Conservation (phyloP, 768 basidiomycete species). For the Lactifluus echinatus region DNA sequence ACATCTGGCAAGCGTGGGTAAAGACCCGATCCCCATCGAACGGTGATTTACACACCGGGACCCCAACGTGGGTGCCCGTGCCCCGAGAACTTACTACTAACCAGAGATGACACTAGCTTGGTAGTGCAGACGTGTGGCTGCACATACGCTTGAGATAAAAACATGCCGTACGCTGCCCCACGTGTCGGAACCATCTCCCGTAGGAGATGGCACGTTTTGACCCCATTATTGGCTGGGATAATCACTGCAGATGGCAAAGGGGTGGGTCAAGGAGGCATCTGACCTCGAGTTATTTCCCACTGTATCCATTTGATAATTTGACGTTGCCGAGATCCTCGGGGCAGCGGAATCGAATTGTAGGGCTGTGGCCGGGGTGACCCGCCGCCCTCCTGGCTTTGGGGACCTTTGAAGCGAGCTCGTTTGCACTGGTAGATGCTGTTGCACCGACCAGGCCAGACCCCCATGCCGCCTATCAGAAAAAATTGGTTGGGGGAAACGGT, state of each 20-base stretch:
- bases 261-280: background rate
- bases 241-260: background rate
- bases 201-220: background rate
- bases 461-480: background rate
- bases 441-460: slow-evolving; percentile 11
- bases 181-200: slow-evolving; percentile 3
- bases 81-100: background rate
- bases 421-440: no score
- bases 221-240: background rate
- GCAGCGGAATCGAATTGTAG: background rate
- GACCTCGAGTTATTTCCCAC: background rate
- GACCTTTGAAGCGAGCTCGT: no score
- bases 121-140: background rate
- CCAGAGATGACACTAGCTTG: background rate
- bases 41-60: background rate
- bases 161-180: background rate
- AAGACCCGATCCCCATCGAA: background rate
- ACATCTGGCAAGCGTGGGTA: background rate
- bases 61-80: background rate
- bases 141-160: background rate
- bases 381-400: background rate
- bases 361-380: background rate
- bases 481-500: background rate
- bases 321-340: slow-evolving; percentile 14
- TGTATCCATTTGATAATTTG: background rate